Percentiles rank a stretch among this genome's conserved stretches.
Evolutionary conservation across 73 alveolate genomes (phyloP).

Genomic region (Uronychia binucleata): DNA sequence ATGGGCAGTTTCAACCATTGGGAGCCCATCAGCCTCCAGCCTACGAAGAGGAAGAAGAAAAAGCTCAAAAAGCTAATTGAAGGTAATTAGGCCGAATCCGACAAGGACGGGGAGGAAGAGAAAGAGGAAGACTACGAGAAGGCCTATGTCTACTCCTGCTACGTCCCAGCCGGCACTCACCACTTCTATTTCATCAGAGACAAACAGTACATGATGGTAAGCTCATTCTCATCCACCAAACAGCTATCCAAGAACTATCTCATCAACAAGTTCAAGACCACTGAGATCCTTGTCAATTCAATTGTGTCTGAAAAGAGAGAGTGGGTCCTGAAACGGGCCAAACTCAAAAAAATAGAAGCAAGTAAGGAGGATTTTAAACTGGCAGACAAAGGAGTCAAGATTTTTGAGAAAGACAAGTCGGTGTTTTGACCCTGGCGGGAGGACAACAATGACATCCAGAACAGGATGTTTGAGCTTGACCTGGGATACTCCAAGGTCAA

Average conservation of each 20-base stretch:
- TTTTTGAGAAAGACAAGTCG: not conserved
- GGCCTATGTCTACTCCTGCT: constrained; percentile 2
- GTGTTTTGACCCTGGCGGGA: constrained; percentile 51
- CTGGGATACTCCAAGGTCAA: constrained; percentile 37
- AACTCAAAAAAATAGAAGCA: not conserved
- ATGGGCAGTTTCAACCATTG: constrained; percentile 60
- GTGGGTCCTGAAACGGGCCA: not conserved
- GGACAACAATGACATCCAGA: constrained; percentile 51
- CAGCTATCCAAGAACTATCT: constrained; percentile 23
- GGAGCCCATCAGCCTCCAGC: constrained; percentile 34
- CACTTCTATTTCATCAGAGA: constrained; percentile 56
- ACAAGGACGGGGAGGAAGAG: constrained; percentile 11
- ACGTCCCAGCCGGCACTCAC: constrained; percentile 59
- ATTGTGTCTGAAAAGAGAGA: constrained; percentile 17
- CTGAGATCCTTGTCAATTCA: constrained; percentile 38
- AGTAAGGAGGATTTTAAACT: not conserved
- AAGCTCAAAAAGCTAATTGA: too few relatives aligned
- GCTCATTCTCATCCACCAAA: not conserved
- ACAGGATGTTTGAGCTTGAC: constrained; percentile 65
- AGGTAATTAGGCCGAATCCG: not conserved
- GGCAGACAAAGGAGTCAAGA: not conserved
- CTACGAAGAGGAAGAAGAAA: constrained; percentile 1
- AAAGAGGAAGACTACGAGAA: constrained; percentile 19
- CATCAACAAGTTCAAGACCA: constrained; percentile 33
- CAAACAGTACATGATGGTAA: constrained; percentile 27